Evolutionary conservation across 148 eudicot genomes (phyloP), one percentile per base, ranked within the genome.

Genomic region (Dianthus caryophyllus): DNA sequence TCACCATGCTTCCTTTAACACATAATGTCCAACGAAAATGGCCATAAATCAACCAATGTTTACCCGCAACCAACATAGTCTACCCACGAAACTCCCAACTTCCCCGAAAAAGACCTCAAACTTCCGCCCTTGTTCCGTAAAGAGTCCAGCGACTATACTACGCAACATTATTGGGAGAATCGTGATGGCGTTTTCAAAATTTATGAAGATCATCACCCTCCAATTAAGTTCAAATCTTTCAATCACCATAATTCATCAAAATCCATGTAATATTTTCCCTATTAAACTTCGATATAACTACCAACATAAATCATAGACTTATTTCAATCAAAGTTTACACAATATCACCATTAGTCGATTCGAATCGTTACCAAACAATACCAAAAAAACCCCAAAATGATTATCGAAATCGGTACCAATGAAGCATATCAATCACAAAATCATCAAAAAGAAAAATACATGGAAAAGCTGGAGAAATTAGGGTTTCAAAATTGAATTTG

Each of bases 11-110:
- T 22, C 20, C 56, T 52, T 20, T 13, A 20, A 55, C 60, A 12
- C 1, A 13, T 21, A 16, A 4, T 36, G n/a, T 6, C 14, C 33
- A 9, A 55, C 17, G 8, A 15, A 55, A 55, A n/a, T 55, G 2
- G 60, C 60, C 27, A 55, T 11, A 55, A 9, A 31, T 55, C 36
- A 55, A 55, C n/a, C n/a, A n/a, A n/a, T n/a, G n/a, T n/a, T n/a
- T n/a, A n/a, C n/a, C n/a, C n/a, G n/a, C n/a, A n/a, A n/a, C n/a
- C n/a, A n/a, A n/a, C n/a, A n/a, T n/a, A n/a, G n/a, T n/a, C n/a
- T n/a, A n/a, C n/a, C n/a, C n/a, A n/a, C n/a, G n/a, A n/a, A n/a
- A n/a, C n/a, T 27, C 20, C 29, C 17, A 56, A 26, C 20, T 29
- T 26, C 33, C n/a, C n/a, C 5, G 29, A 26, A 5, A 56, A 15